Base-by-base conservation (phyloP, 2,329 filamentous ascomycete species). In the Hymenoscyphus repandus region DNA sequence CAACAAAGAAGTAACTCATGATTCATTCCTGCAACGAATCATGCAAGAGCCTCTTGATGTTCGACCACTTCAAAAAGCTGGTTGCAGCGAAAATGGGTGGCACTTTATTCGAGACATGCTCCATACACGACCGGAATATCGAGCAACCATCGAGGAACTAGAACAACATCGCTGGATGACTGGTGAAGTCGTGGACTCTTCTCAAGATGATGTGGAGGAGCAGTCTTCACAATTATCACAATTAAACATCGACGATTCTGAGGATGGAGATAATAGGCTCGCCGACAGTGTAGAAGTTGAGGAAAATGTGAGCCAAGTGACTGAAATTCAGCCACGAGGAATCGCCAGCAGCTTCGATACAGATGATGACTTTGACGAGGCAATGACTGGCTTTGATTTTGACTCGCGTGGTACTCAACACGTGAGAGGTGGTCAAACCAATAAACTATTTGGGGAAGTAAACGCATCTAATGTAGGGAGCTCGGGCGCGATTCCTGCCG, bases 81-180 rank as follows among this genome's bases (percentile, higher is more conserved):
- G 73, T 0, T 74, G 93, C 6, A 90, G 90, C 0, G 71, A 78
- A 1, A 66, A 74, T 2, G 88, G 85, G 10, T 80, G 95, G 43
- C 79, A 90, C 57, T 88, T 96, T 59, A 72, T 97, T 31, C 71
- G 73, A 13, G 74, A 75, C n/a, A 93, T 96, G 80, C 80, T 97
- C 4, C 83, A 90, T 58, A 81, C 82, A n/a, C 82, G 90, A 45
- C 90, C 92, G 1, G 79, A 86, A 50, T 70, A 79, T n/a, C 82
- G 92, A 50, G 88, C 90, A 0, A 88, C 84, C 0, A 83, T 93
- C 40, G 66, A 72, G 5, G 77, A 86, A 45, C 84, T 95, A 48
- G 77, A 88, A 51, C 69, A 71, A 11, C 87, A 93, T 66, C 72
- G 78, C 1, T 97, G 92, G 92, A 74, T 95, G n/a, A 53, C 50